Conservation (phyloP, 31 red algal species). For the Odonthalia washingtoniensis region DNA sequence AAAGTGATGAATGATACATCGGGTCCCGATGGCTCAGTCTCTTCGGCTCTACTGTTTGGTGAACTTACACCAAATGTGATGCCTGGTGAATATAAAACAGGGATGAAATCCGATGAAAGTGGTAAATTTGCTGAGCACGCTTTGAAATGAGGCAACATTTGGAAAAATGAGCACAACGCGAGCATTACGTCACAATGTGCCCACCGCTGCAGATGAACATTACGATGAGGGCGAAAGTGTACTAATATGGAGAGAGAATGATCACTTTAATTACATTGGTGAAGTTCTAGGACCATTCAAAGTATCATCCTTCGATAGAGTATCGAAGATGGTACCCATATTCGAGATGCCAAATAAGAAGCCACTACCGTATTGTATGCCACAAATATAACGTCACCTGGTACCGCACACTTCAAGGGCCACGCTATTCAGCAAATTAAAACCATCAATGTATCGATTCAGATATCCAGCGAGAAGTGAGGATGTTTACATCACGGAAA, state of each 20-base stretch:
- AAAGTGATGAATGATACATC: too few species aligned
- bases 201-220: background rate
- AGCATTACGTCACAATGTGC: background rate
- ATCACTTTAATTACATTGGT: background rate
- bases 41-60: too few species aligned
- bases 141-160: too few species aligned
- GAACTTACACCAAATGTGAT: too few species aligned
- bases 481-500: background rate
- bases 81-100: too few species aligned
- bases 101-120: too few species aligned
- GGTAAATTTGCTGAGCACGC: too few species aligned
- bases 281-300: background rate
- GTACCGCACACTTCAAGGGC: background rate
- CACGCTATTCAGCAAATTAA: background rate
- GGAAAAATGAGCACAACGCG: too few species aligned
- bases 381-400: background rate
- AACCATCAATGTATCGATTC: background rate
- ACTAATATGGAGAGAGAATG: background rate
- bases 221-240: background rate
- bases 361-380: background rate
- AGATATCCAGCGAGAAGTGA: background rate
- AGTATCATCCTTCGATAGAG: background rate
- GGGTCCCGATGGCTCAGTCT: too few species aligned
- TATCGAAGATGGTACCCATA: background rate
- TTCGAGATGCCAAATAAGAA: background rate